Evolutionary conservation across 2,329 filamentous ascomycete genomes (phyloP), one percentile per base, ranked within the genome.

Genomic region (Aspergillus alliaceus): DNA sequence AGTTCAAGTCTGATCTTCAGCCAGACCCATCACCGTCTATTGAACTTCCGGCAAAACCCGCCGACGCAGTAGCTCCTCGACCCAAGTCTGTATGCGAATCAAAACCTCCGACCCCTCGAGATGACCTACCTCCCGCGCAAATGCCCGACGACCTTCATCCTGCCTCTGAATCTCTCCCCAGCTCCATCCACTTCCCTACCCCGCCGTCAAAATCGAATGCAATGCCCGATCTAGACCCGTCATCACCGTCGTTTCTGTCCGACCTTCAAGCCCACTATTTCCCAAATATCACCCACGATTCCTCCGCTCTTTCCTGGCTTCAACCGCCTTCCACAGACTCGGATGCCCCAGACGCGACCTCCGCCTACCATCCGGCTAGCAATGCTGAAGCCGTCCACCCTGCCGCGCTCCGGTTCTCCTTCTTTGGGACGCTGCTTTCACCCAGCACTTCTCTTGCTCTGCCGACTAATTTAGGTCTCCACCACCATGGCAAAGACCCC

Each of bases 201-300:
- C 73, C 78, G 22, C 68, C 79, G 56, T 63, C 77, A 64, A 62
- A 77, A 65, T 34, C 80, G 72, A 65, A 80, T 22, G 73, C 82
- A 2, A 75, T 76, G 68, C 89, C 90, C 11, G 88, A 91, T 58
- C 88, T 98, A 61, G 91, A 98, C 72, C 92, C 93, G 0, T 80
- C 85, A 35, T 90, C 93, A 58, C 88, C 90, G 0, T 82, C 91
- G 69, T 98, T 98, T 77, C 86, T 98, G 57, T 77, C 85, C 47
- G 88, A 90, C 56, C 85, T 99, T 6, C 93, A 96, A 80, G 78
- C 86, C 22, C 96, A 97, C 74, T 99, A 96, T 82, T 99, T 97
- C 75, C 93, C 95, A 12, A 85, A 87, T 60, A 87, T 96, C 1
- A 86, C 93, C 2, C 86, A 92, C 54, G 91, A 97, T 73, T 92